Conservation (phyloP, 805 yeast species). For the Cyberlindnera sargentensis region DNA sequence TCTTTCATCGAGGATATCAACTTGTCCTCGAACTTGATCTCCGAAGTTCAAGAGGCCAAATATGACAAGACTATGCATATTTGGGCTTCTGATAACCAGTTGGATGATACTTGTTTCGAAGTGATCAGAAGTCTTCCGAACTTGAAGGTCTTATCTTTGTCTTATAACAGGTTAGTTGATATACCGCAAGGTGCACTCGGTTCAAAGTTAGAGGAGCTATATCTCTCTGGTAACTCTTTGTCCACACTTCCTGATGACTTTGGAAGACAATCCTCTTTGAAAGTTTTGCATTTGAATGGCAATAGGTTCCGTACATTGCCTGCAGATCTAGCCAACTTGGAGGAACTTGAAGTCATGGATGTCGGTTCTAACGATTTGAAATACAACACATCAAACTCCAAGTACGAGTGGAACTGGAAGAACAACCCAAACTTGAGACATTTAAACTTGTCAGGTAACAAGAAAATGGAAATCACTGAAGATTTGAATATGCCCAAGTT, state of each 20-base stretch:
- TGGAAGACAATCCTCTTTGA: conserved; percentile 49
- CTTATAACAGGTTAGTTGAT: conserved; percentile 81
- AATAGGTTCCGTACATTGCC: conserved; percentile 84
- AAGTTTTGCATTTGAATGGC: conserved; percentile 65
- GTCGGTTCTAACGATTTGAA: conserved; percentile 87
- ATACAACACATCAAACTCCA: conserved; percentile 89
- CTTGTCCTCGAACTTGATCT: conserved; percentile 58
- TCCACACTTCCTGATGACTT: conserved; percentile 80
- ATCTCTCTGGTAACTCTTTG: conserved; percentile 76
- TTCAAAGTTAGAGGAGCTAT: conserved; percentile 55
- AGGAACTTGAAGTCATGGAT: conserved; percentile 64
- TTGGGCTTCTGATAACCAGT: conserved; percentile 74
- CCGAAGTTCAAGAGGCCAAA: conserved; percentile 33
- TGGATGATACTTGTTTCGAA: conserved; percentile 71
- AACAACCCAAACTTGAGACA: conserved; percentile 69
- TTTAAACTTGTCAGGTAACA: conserved; percentile 88
- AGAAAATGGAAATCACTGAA: conserved; percentile 80
- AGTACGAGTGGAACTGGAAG: conserved; percentile 98
- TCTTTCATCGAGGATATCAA: conserved; percentile 44
- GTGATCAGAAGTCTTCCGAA: conserved; percentile 51
- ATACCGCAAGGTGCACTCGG: conserved; percentile 68
- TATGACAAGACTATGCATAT: conserved; percentile 36
- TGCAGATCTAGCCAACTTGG: conserved; percentile 71
- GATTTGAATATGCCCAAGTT: conserved; percentile 72
- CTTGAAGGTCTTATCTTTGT: conserved; percentile 59